These are phyloP conservation scores for Dothideomycetes sp. DNA, from an alignment of 2,329 filamentous ascomycete species.

Conservation along the genomic window DNA sequence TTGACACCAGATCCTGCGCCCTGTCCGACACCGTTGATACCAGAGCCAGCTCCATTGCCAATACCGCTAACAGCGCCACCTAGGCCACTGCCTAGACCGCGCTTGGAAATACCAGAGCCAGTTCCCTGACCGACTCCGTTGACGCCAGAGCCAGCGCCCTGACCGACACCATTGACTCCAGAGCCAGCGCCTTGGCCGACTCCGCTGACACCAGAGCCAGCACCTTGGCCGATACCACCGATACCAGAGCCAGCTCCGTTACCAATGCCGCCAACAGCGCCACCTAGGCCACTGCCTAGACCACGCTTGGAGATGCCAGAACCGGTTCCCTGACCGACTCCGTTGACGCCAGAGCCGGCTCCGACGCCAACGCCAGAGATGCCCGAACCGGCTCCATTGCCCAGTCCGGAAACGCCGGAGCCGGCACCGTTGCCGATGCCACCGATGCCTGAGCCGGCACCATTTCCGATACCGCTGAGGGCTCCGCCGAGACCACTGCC, in stretches of 20 bases:
- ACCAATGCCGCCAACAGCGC: not conserved
- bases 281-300: conserved; percentile 1
- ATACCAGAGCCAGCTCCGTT: not conserved
- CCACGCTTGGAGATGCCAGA: conserved; percentile 13
- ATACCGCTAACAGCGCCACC: not conserved
- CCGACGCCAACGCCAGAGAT: not conserved
- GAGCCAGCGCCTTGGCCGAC: not conserved
- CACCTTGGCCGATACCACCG: not conserved
- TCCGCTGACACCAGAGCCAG: not conserved
- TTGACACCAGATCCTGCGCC: not conserved
- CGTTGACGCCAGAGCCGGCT: not conserved
- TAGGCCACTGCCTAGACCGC: not conserved
- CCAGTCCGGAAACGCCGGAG: not conserved
- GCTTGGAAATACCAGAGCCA: not conserved
- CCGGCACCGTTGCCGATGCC: not conserved
- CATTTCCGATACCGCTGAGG: conserved; percentile 1
- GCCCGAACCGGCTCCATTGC: not conserved
- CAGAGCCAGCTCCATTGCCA: not conserved
- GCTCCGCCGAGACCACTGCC: not conserved
- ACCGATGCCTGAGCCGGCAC: not conserved
- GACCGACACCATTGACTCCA: not conserved
- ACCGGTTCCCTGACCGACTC: not conserved
- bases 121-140: not conserved
- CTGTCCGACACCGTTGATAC: conserved; percentile 15
- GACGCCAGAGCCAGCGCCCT: not conserved